These are phyloP conservation scores for Paracamarosporium sp. DNA, from an alignment of 2,329 filamentous ascomycete genomes.

Conservation along the genomic window DNA sequence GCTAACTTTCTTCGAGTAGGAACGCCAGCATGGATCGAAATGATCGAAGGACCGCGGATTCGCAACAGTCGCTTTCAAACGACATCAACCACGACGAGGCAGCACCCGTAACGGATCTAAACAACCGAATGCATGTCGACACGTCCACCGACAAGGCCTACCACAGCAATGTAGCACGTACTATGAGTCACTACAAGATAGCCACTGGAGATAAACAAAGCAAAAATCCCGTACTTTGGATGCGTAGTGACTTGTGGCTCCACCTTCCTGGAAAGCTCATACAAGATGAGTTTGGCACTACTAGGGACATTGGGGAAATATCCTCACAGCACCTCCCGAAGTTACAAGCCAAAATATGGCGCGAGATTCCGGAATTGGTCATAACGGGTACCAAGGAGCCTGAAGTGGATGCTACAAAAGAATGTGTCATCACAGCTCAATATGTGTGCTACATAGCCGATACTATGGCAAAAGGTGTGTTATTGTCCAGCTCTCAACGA, in stretches of 20 bases:
- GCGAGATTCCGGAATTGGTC: constrained; percentile 3
- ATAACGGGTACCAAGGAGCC: not conserved
- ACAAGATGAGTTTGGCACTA: constrained; percentile 8
- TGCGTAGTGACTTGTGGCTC: constrained; percentile 4
- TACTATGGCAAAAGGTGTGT: not conserved
- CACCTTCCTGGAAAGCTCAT: constrained; percentile 6
- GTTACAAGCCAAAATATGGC: constrained; percentile 14
- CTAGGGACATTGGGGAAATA: not conserved
- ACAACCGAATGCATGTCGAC: not conserved
- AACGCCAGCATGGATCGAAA: not conserved
- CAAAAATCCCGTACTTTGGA: not conserved
- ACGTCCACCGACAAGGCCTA: not conserved
- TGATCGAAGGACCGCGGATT: not conserved
- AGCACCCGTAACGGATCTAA: not conserved
- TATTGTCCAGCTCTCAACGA: not conserved
- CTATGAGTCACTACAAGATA: not conserved
- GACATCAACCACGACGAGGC: not conserved
- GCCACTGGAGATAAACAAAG: not conserved
- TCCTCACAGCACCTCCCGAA: constrained; percentile 1
- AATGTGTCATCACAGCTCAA: not conserved
- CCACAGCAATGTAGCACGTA: not conserved
- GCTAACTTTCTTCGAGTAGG: not conserved
- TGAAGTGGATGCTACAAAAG: not conserved
- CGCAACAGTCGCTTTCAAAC: not conserved
- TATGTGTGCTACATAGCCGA: not conserved